phyloP scores from a whole-genome alignment of 1,284 basidiomycete species.

The Cutaneotrichosporon arboriforme region DNA sequence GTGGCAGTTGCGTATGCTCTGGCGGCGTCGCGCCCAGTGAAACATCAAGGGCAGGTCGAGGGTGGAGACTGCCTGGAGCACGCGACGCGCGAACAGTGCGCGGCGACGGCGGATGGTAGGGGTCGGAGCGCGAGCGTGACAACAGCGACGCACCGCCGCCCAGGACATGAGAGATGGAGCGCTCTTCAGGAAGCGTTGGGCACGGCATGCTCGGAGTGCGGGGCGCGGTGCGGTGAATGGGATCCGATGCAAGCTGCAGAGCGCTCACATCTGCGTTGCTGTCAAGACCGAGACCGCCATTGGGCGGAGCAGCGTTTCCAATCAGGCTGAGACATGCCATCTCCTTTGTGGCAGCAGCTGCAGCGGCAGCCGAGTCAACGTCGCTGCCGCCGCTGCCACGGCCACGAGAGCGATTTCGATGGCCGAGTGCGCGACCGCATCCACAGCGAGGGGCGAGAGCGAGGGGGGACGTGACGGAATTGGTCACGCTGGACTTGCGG shows the following conservation, averaged over 20 bases:
- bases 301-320: neutral
- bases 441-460: conserved; percentile 40
- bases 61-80: conserved; percentile 4
- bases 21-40: conserved; percentile 1
- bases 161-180: conserved; percentile 11
- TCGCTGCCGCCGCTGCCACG: no score
- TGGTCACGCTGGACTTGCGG: conserved; percentile 38
- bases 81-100: conserved; percentile 13
- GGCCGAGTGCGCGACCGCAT: conserved; percentile 37
- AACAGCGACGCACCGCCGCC: conserved; percentile 28
- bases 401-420: conserved; percentile 13
- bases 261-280: conserved; percentile 9
- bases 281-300: conserved; percentile 10
- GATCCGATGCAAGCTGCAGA: conserved; percentile 25
- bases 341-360: neutral
- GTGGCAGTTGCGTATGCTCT: conserved; percentile 6
- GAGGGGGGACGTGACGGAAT: conserved; percentile 42
- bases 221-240: conserved; percentile 12
- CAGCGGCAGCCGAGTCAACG: no score
- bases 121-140: conserved; percentile 42
- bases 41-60: conserved; percentile 10
- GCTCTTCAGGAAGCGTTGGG: conserved; percentile 17
- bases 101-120: conserved; percentile 21
- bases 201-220: conserved; percentile 13
- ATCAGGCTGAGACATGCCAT: conserved; percentile 30